Base-by-base conservation (phyloP, 208 protist species). In the Acanthamoeba rhysodes region DNA sequence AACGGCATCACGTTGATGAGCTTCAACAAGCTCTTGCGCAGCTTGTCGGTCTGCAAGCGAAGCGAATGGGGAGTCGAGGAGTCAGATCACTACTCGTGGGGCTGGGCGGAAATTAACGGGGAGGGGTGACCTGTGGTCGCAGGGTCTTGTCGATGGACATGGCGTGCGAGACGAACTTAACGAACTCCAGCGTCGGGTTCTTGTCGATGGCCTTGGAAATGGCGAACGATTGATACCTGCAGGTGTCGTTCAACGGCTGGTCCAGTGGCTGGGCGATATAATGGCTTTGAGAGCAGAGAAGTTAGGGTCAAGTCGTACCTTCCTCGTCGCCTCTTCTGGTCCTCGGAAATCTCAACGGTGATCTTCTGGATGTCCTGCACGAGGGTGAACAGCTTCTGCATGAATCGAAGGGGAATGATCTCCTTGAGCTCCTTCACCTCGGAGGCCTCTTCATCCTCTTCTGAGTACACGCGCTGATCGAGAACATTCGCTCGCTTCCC, bases 101-200 rank as follows among this genome's bases (percentile, higher is more conserved):
- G 22, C 1, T 57, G 20, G 22, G 45, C 57, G 9, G 14, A 22
- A 7, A n/a, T 88, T 7, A 7, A 8, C 62, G 22, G 12, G n/a
- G 32, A 62, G 41, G n/a, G 29, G 20, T 20, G 32, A 82, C 66
- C 90, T 97, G 66, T 22, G 32, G 37, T 45, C 80, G n/a, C 3
- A 98, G 59, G 5, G 78, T 66, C 66, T 48, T 76, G 94, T 98
- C 96, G 22, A 98, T 68, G 18, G 34, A 88, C 4, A 98, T 74
- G 6, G 97, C 76, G 12, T 97, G 95, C 62, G 91, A 98, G 4
- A 98, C 48, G 29, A 84, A 96, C 80, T 98, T 98, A 20, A 97
- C 72, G 92, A 98, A 98, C 70, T 97, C 96, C 8, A 95, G 50
- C 0, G 92, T 72, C 6, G 76, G 70, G 59, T 95, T 84, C 20